Conservation (phyloP, 1,284 basidiomycete species). For the Rhodofomes roseus region DNA sequence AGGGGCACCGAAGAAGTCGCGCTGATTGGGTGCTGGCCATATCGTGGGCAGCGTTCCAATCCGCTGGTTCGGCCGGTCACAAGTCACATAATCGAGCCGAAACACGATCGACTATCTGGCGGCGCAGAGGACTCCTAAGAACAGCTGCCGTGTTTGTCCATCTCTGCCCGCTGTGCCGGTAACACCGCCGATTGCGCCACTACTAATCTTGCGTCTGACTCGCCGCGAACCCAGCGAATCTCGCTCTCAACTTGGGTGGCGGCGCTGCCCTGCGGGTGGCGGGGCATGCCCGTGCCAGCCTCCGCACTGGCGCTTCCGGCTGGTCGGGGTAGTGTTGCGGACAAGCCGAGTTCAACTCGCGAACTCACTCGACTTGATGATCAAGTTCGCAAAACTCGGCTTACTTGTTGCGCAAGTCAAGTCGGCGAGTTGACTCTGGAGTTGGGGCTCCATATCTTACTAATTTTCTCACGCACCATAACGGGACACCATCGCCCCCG, state of each 20-base stretch:
- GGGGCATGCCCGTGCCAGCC: not conserved
- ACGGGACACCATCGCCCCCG: no score
- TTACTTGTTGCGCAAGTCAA: no score
- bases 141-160: slow-evolving; percentile 8
- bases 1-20: slow-evolving; percentile 2
- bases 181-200: slow-evolving; percentile 8
- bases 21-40: not conserved
- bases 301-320: not conserved
- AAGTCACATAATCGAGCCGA: slow-evolving; percentile 21
- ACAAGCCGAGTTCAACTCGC: no score
- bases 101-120: slow-evolving; percentile 23
- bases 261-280: not conserved
- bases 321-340: no score
- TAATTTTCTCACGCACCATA: no score
- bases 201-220: not conserved
- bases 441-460: no score
- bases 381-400: no score
- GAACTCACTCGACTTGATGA: no score
- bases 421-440: no score
- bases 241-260: not conserved
- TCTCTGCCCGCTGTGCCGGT: slow-evolving; percentile 15
- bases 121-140: slow-evolving; percentile 6
- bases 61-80: slow-evolving; percentile 17
- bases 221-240: slow-evolving; percentile 2
- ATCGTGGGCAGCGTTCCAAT: slow-evolving; percentile 4